Evolutionary conservation across 805 yeast genomes (phyloP).

Genomic region (Candida sonorensis): DNA sequence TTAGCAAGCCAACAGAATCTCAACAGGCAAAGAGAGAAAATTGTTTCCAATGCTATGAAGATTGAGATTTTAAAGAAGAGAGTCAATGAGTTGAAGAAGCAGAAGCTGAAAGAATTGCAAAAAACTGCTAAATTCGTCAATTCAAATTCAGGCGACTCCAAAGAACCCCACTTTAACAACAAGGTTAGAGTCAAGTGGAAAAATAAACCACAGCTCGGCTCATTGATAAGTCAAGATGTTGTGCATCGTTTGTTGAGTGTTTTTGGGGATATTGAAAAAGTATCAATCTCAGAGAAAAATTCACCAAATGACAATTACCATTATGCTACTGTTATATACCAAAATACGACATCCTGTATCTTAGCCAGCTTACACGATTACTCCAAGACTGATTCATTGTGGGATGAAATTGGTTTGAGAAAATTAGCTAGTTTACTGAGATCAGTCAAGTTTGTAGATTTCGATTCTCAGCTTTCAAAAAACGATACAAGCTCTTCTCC

Average conservation of each 20-base stretch:
- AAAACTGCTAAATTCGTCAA: background rate
- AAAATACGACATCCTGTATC: constrained; percentile 21
- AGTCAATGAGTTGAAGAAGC: constrained; percentile 9
- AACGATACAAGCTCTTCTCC: too few relatives aligned
- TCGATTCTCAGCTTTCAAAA: constrained; percentile 2
- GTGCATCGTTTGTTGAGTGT: constrained; percentile 35
- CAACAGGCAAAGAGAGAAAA: constrained; percentile 8
- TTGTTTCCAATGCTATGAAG: constrained; percentile 7
- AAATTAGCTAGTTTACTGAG: constrained; percentile 42
- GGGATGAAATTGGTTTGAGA: constrained; percentile 40
- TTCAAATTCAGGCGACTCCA: background rate
- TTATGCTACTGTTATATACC: constrained; percentile 32
- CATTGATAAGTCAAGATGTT: constrained; percentile 26
- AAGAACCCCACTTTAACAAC: constrained; percentile 9
- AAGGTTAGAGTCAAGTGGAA: constrained; percentile 39
- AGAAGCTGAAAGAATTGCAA: constrained; percentile 3
- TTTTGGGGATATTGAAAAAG: constrained; percentile 33
- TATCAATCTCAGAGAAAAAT: constrained; percentile 8
- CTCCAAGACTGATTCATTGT: constrained; percentile 31
- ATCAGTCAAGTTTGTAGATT: constrained; percentile 13
- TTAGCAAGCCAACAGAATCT: constrained; percentile 24
- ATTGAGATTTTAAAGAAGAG: constrained; percentile 14
- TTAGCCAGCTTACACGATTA: constrained; percentile 38
- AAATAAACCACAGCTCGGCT: constrained; percentile 30
- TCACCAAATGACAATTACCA: constrained; percentile 25